Conservation (phyloP, 495 filamentous ascomycete genomes). For the Aspergillus diversus region DNA sequence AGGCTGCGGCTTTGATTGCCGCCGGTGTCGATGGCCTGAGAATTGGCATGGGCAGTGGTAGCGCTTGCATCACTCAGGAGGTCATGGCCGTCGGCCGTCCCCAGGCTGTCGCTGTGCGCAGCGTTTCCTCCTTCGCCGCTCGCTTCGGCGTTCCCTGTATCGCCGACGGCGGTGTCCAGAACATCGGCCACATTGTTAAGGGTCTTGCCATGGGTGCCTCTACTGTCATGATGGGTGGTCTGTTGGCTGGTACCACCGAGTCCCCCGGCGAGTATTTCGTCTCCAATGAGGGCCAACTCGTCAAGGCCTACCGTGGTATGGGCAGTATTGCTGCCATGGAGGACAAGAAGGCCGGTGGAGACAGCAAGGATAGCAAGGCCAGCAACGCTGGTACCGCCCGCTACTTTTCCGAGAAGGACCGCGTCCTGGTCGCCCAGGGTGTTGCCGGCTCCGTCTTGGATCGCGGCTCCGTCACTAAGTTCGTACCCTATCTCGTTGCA, state of each 20-base stretch:
- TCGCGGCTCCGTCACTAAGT: conserved; percentile 84
- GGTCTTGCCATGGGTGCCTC: conserved; percentile 91
- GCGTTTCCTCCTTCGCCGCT: conserved; percentile 83
- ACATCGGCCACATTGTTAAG: conserved; percentile 98
- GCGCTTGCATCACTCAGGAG: conserved; percentile 98
- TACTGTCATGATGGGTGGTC: conserved; percentile 99
- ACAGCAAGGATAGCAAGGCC: conserved; percentile 72
- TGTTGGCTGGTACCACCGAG: conserved; percentile 96
- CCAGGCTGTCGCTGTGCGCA: conserved; percentile 89
- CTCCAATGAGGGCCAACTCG: conserved; percentile 90
- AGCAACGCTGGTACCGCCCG: conserved; percentile 95
- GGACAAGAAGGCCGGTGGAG: conserved; percentile 84
- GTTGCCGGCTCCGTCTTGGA: conserved; percentile 79
- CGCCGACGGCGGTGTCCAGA: conserved; percentile 96
- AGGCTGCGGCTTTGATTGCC: conserved; percentile 89
- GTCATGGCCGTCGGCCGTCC: conserved; percentile 98
- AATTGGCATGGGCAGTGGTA: conserved; percentile 98
- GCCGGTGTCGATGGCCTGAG: conserved; percentile 95
- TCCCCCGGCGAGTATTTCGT: conserved; percentile 97
- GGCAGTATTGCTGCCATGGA: conserved; percentile 99
- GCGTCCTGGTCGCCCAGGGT: conserved; percentile 93
- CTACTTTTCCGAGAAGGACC: conserved; percentile 97
- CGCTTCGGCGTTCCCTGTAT: conserved; percentile 97
- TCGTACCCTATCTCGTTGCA: conserved; percentile 91
- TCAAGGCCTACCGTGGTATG: conserved; percentile 99